Conservation (phyloP, 2,329 filamentous ascomycete species). For the Aspergillus versicolor region DNA sequence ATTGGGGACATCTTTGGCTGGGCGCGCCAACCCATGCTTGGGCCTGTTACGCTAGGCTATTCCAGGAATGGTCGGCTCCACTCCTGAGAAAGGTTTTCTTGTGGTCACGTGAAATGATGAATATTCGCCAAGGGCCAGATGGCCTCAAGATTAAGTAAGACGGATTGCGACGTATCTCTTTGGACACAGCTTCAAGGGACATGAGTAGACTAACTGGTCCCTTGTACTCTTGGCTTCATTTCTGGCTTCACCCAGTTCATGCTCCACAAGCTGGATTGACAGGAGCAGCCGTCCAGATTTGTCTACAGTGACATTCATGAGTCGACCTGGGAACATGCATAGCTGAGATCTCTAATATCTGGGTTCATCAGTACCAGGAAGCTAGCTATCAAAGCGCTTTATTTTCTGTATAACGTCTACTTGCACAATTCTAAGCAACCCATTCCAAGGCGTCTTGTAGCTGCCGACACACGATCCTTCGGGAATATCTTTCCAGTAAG, state of each 20-base stretch:
- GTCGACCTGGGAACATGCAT: neutral
- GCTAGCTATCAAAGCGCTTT: neutral
- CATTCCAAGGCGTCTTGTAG: neutral
- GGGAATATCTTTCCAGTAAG: neutral
- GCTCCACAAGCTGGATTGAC: neutral
- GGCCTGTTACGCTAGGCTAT: slow-evolving; percentile 31
- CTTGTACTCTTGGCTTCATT: neutral
- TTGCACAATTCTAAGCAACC: neutral
- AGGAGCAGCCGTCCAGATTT: neutral
- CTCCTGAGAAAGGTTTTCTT: slow-evolving; percentile 28
- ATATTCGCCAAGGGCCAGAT: slow-evolving; percentile 37
- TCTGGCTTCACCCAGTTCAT: neutral
- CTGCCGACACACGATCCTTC: neutral
- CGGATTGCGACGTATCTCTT: neutral
- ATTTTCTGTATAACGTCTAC: neutral
- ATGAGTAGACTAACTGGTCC: too few species aligned
- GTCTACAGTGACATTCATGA: slow-evolving; percentile 5
- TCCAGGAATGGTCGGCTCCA: slow-evolving; percentile 28
- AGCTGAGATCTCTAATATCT: neutral
- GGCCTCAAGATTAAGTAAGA: slow-evolving; percentile 17
- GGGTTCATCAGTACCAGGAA: neutral
- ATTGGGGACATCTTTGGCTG: slow-evolving; percentile 41
- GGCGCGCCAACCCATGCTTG: slow-evolving; percentile 44
- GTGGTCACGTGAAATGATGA: slow-evolving; percentile 24
- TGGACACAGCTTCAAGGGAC: neutral